Evolutionary conservation across 352 stramenopile genomes (phyloP).

Genomic region (Phytophthora kernoviae): DNA sequence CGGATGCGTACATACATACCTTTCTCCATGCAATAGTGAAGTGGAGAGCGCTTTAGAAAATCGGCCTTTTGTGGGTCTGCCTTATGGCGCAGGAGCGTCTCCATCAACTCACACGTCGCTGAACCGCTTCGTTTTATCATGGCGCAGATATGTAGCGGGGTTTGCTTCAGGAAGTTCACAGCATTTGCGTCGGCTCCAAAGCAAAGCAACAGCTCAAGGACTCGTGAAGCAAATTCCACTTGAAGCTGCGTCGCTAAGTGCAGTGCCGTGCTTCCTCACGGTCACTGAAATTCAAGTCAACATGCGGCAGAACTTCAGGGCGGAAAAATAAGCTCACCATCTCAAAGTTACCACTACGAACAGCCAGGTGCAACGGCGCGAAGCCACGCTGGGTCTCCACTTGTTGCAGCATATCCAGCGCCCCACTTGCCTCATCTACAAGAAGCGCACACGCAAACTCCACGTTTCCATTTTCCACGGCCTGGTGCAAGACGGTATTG

Average conservation of each 20-base stretch:
- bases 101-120: slow-evolving; percentile 54
- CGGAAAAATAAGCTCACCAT: slow-evolving; percentile 81
- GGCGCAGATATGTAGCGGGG: slow-evolving; percentile 68
- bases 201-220: slow-evolving; percentile 71
- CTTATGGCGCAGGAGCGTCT: slow-evolving; percentile 64
- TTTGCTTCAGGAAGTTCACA: slow-evolving; percentile 76
- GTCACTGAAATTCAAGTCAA: slow-evolving; percentile 71
- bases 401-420: slow-evolving; percentile 54
- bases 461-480: slow-evolving; percentile 45
- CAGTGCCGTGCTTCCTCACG: slow-evolving; percentile 73
- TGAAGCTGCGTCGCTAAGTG: slow-evolving; percentile 68
- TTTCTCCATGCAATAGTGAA: slow-evolving; percentile 83
- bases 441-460: slow-evolving; percentile 60
- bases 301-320: slow-evolving; percentile 65
- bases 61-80: slow-evolving; percentile 59
- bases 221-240: slow-evolving; percentile 61
- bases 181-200: slow-evolving; percentile 70
- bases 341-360: slow-evolving; percentile 60
- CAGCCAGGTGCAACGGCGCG: slow-evolving; percentile 70
- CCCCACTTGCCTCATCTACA: slow-evolving; percentile 38
- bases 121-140: slow-evolving; percentile 65
- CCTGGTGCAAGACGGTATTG: slow-evolving; percentile 59
- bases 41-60: slow-evolving; percentile 73
- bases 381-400: slow-evolving; percentile 59
- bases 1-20: slow-evolving; percentile 27